These are phyloP conservation scores for Antitrichia curtipendula DNA, from an alignment of 225 moss, liverwort and hornwort genomes.

Conservation along the genomic window DNA sequence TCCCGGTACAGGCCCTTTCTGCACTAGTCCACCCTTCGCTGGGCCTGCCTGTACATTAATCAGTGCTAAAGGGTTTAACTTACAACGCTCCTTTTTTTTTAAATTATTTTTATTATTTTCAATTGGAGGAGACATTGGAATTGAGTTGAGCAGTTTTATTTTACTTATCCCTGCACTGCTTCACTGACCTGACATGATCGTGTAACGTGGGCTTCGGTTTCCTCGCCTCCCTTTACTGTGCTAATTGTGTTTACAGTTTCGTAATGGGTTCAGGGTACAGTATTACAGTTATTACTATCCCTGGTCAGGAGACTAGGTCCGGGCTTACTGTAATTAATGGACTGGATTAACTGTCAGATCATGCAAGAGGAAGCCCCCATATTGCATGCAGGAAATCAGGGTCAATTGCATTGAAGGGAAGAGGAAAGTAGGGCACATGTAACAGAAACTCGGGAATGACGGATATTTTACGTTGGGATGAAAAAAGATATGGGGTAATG, in stretches of 20 bases:
- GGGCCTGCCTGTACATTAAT: not conserved
- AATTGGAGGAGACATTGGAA: too few species aligned
- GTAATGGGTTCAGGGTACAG: not conserved
- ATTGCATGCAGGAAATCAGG: not conserved
- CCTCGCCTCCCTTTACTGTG: not conserved
- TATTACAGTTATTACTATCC: not conserved
- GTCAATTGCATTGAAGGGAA: not conserved
- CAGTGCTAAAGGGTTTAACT: not conserved
- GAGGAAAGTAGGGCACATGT: not conserved
- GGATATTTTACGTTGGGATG: not conserved
- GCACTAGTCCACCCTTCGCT: not conserved
- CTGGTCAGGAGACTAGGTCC: not conserved
- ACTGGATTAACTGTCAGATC: not conserved
- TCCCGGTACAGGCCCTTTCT: not conserved
- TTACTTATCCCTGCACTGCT: too few species aligned
- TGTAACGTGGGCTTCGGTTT: not conserved
- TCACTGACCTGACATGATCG: not conserved
- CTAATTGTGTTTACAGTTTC: not conserved
- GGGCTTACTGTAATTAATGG: too few species aligned
- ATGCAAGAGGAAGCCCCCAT: not conserved
- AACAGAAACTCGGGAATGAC: not conserved
- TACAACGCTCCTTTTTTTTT: too few species aligned
- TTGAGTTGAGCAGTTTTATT: too few species aligned
- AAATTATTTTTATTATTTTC: too few species aligned
- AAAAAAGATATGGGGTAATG: not conserved